Evolutionary conservation across 2,329 filamentous ascomycete genomes (phyloP).

Genomic region (Lachnellula subtilissima): DNA sequence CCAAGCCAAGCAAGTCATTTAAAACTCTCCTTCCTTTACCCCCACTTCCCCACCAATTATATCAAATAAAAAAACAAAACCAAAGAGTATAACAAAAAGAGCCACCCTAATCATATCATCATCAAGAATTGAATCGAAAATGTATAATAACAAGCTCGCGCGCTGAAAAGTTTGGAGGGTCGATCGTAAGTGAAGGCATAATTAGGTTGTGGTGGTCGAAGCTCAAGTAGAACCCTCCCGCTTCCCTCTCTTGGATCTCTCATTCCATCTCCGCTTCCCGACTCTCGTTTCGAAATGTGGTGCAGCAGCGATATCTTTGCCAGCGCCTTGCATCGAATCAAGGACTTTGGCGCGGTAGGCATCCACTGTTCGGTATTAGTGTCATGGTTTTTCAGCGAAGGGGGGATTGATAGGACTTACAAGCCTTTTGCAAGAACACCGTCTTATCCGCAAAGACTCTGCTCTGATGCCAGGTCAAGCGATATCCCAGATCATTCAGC

Average conservation of each 20-base stretch:
- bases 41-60: too few relatives aligned
- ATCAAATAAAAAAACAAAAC: neutral
- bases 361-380: conserved; percentile 58
- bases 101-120: neutral
- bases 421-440: conserved; percentile 82
- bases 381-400: neutral
- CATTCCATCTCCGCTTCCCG: conserved; percentile 73
- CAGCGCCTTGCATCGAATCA: conserved; percentile 70
- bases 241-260: conserved; percentile 44
- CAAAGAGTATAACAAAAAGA: neutral
- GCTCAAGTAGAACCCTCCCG: conserved; percentile 8
- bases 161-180: neutral
- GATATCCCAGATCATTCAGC: conserved; percentile 86
- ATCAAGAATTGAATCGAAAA: neutral
- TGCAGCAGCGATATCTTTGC: conserved; percentile 68
- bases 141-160: neutral
- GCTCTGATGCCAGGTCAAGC: conserved; percentile 96
- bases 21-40: too few relatives aligned
- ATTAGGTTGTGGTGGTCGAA: neutral
- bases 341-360: conserved; percentile 91
- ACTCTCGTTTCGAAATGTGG: conserved; percentile 85
- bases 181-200: neutral
- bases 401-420: conserved; percentile 53
- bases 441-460: conserved; percentile 82
- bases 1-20: too few relatives aligned